phyloP scores from a whole-genome alignment of 139 green algal species.

The Edaphochlamys debaryana region DNA sequence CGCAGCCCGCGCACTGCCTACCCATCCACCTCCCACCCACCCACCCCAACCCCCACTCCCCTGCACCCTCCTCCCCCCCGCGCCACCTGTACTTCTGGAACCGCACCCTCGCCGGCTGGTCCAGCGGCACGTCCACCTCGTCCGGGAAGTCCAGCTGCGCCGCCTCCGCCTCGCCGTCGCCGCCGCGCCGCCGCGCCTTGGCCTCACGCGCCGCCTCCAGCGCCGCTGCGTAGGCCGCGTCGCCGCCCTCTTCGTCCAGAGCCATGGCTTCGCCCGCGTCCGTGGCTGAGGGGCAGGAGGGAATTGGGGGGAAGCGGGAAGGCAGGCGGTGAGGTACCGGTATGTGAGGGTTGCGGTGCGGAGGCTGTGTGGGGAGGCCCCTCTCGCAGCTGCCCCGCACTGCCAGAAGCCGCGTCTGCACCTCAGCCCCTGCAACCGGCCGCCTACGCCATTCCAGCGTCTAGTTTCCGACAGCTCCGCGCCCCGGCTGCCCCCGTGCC shows the following conservation, averaged over 20 bases:
- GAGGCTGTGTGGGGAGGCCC: no score
- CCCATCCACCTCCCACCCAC: not conserved
- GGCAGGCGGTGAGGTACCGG: no score
- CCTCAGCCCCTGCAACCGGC: no score
- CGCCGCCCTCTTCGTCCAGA: slow-evolving; percentile 48
- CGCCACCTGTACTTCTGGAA: slow-evolving; percentile 69
- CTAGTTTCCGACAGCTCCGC: no score
- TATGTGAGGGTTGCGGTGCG: no score
- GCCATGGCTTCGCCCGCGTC: slow-evolving; percentile 47
- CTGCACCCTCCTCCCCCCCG: not conserved
- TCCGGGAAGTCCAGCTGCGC: slow-evolving; percentile 89
- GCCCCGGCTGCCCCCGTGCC: no score
- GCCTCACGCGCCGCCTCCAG: slow-evolving; percentile 39
- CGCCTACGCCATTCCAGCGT: no score
- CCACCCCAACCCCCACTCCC: not conserved
- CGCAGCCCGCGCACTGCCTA: no score
- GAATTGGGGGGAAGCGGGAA: not conserved
- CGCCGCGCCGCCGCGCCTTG: not conserved
- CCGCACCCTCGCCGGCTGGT: slow-evolving; percentile 71
- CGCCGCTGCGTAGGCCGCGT: slow-evolving; percentile 22
- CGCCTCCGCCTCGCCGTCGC: slow-evolving; percentile 45
- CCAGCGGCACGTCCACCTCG: slow-evolving; percentile 88
- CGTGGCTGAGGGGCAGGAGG: not conserved
- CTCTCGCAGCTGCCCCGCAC: no score
- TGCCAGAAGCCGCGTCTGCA: no score